Base-by-base conservation (phyloP, 2,329 filamentous ascomycete genomes). In the Ophiostoma pallidulum region DNA sequence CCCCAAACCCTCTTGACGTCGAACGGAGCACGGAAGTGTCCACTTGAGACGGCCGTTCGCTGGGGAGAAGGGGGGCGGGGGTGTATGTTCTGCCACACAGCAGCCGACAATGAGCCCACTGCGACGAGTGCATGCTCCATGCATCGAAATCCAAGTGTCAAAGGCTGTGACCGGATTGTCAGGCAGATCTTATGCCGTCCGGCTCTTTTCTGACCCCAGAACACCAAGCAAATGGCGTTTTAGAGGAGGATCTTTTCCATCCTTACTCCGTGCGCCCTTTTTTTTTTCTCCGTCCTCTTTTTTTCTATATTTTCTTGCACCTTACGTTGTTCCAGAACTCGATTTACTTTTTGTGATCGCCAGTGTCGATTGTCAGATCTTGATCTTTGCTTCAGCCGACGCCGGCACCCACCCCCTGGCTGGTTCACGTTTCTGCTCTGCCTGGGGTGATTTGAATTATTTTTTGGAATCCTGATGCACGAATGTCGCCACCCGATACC, bases 81-180 rank as follows among this genome's bases (percentile, higher is more conserved):
- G n/a, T n/a, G n/a, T n/a, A n/a, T n/a, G n/a, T n/a, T n/a, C n/a
- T n/a, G n/a, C n/a, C n/a, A n/a, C n/a, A n/a, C n/a, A n/a, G n/a
- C n/a, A n/a, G n/a, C n/a, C n/a, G n/a, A n/a, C n/a, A n/a, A n/a
- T n/a, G n/a, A n/a, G n/a, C n/a, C n/a, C n/a, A n/a, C n/a, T n/a
- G n/a, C n/a, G n/a, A n/a, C n/a, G n/a, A n/a, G n/a, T n/a, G n/a
- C n/a, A n/a, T n/a, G n/a, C n/a, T n/a, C n/a, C n/a, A n/a, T n/a
- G n/a, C n/a, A n/a, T n/a, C n/a, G n/a, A n/a, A n/a, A n/a, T n/a
- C n/a, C n/a, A n/a, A 18, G 41, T 56, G 60, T 58, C 40, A 49
- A n/a, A 58, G 64, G 64, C 66, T 69, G 66, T 64, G 66, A 71
- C 68, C 67, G 68, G 68, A 68, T 66, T 64, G 62, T 62, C 62